Conservation (phyloP, 2,329 filamentous ascomycete species). For the Cercospora sojina region DNA sequence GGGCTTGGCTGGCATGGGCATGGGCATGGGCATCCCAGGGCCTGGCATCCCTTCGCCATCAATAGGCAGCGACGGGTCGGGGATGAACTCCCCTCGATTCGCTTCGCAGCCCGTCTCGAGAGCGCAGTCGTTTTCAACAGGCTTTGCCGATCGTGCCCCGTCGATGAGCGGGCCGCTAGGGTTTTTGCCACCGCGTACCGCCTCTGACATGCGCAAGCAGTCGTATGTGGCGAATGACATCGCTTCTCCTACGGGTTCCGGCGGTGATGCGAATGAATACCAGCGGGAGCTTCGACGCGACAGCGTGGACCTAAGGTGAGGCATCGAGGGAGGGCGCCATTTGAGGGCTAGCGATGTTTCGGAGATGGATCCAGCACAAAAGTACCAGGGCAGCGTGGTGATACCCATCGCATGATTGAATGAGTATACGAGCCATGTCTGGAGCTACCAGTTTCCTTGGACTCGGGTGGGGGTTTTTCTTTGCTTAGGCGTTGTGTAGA, state of each 20-base stretch:
- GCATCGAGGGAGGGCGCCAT: not conserved
- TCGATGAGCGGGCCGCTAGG: conserved; percentile 13
- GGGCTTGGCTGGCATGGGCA: conserved; percentile 10
- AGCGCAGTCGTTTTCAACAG: conserved; percentile 23
- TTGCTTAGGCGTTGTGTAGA: not conserved
- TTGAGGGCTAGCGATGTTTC: not conserved
- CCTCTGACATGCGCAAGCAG: conserved; percentile 1
- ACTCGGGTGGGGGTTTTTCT: not conserved
- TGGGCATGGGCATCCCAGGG: conserved; percentile 7
- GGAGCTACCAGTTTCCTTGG: not conserved
- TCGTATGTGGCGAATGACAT: not conserved
- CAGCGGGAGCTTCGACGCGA: not conserved
- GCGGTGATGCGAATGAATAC: not conserved
- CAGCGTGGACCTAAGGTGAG: not conserved
- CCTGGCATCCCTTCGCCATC: conserved; percentile 24
- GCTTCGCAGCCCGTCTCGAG: conserved; percentile 15
- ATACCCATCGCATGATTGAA: not conserved
- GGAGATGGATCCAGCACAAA: not conserved
- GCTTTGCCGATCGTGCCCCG: conserved; percentile 3
- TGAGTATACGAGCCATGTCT: not conserved
- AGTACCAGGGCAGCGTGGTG: not conserved
- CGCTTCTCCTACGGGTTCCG: not conserved
- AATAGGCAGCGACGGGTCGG: conserved; percentile 23
- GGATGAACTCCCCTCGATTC: conserved; percentile 13
- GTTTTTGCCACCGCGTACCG: not conserved